A percentile compares a stretch with the other conserved stretches of the same genome.
phyloP scores from a whole-genome alignment of 306 rosid genomes.

The Vicia faba region DNA sequence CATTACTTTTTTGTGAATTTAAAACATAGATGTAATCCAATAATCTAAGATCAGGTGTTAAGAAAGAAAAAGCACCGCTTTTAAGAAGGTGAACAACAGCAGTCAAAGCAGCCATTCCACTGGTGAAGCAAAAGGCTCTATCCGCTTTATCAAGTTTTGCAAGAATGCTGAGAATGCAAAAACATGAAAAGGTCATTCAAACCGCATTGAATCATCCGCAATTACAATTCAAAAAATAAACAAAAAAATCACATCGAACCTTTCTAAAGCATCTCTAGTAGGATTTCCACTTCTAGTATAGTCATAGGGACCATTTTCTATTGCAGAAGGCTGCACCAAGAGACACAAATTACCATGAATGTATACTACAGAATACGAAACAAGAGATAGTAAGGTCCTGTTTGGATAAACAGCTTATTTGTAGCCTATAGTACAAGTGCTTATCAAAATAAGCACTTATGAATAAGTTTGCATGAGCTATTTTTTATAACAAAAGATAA shows the following conservation, averaged over 20 bases:
- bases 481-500: no score
- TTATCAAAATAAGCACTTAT: no score
- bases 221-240: slow-evolving; percentile 25
- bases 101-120: slow-evolving; percentile 96
- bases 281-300: slow-evolving; percentile 98
- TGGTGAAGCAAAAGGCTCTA: slow-evolving; percentile 90
- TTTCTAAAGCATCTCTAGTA: slow-evolving; percentile 80
- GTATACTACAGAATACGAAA: slow-evolving; percentile 13
- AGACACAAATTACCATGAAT: slow-evolving; percentile 16
- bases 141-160: slow-evolving; percentile 93
- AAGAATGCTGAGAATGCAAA: slow-evolving; percentile 59
- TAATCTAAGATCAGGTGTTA: slow-evolving; percentile 27
- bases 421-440: no score
- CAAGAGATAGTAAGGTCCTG: no score
- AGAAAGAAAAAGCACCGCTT: slow-evolving; percentile 59
- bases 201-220: slow-evolving; percentile 5
- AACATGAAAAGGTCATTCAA: slow-evolving; percentile 25
- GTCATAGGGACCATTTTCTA: slow-evolving; percentile 85
- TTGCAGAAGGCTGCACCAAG: slow-evolving; percentile 78
- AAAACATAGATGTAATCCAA: background rate
- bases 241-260: slow-evolving; percentile 47
- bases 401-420: no score
- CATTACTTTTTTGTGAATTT: background rate
- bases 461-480: no score
- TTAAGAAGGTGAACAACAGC: slow-evolving; percentile 81